Percentiles rank a stretch among this genome's conserved stretches.
Evolutionary conservation across 148 eudicot species (phyloP).

Genomic region (Simmondsia chinensis): DNA sequence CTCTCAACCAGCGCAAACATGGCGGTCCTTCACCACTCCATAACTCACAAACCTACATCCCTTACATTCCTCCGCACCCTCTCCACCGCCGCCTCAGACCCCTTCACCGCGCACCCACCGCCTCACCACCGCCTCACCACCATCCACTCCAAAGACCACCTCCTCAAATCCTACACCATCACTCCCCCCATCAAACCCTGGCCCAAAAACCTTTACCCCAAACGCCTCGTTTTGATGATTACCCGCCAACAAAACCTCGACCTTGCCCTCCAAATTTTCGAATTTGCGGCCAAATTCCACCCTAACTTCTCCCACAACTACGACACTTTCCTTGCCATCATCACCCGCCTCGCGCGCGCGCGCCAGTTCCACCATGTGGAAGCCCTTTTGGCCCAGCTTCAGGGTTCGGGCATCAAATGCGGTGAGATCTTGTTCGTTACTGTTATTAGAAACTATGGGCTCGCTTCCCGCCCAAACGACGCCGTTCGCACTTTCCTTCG

Average conservation of each 20-base stretch:
- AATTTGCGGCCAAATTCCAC: conserved; percentile 58
- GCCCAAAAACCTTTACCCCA: conserved; percentile 54
- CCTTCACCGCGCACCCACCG: conserved; percentile 3
- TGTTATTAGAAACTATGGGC: conserved; percentile 60
- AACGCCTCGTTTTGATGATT: conserved; percentile 52
- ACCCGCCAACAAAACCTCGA: conserved; percentile 60
- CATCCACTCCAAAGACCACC: conserved; percentile 30
- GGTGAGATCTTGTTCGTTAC: conserved; percentile 49
- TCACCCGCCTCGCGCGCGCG: conserved; percentile 61
- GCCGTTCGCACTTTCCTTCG: conserved; percentile 46
- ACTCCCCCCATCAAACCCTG: conserved; percentile 77
- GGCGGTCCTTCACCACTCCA: no score
- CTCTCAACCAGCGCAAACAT: no score
- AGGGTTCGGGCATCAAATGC: conserved; percentile 28
- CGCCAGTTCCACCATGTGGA: conserved; percentile 50
- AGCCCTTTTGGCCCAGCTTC: conserved; percentile 36
- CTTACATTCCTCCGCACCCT: no score
- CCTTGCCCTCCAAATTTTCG: conserved; percentile 71
- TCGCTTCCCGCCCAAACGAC: conserved; percentile 46
- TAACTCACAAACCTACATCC: no score
- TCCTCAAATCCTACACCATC: conserved; percentile 40
- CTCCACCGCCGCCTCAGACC: not conserved
- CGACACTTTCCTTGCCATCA: conserved; percentile 46
- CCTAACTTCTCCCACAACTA: conserved; percentile 43
- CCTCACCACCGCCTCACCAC: conserved; percentile 17